Base-by-base conservation (phyloP, 2,329 filamentous ascomycete species). In the Colletotrichum brevisporum region DNA sequence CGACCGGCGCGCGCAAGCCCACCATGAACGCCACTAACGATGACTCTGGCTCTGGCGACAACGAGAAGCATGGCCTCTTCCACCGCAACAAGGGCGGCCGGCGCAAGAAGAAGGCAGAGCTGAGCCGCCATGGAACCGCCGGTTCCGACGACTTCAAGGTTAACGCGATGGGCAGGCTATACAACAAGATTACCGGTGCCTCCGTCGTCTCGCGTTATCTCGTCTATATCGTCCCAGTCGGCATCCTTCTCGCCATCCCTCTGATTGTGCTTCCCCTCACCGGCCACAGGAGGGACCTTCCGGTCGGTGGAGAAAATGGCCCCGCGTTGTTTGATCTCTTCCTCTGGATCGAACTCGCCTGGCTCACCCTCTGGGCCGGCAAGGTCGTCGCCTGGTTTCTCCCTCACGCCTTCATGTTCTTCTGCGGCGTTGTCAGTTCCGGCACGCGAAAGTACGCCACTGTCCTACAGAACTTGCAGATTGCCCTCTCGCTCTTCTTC, bases 371-470 rank as follows among this genome's bases (percentile, higher is more conserved):
- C 12, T 93, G 91, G 91, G 82, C 84, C 18, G 89, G 87, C 72
- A 93, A 93, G 80, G 79, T 92, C 51, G 83, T 89, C 12, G 88
- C 91, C 15, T 88, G 89, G 77, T 76, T 87, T 16, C 75, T 92
- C 3, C 90, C 91, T 0, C 79, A 82, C 47, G 72, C 88, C 60
- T 93, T 93, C 79, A 90, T 92, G 84, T 91, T 91, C 75, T 86
- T 92, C 73, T 88, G 86, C 71, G 91, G 91, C 65, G 88, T 93
- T 36, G 86, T 93, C 76, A 92, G 89, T 77, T 87, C 88, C 15
- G 91, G 91, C 55, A 91, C 90, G 5, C 85, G 90, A 70, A 93
- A 93, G 78, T 93, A 93, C 74, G 90, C 90, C 52, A 86, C 86
- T 3, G 88, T 93, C 15, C 81, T 93, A 39, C 83, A 83, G 64